These are phyloP conservation scores for Coemansia sp. DNA, from an alignment of 192 early-diverging fungal genomes.

Conservation along the genomic window DNA sequence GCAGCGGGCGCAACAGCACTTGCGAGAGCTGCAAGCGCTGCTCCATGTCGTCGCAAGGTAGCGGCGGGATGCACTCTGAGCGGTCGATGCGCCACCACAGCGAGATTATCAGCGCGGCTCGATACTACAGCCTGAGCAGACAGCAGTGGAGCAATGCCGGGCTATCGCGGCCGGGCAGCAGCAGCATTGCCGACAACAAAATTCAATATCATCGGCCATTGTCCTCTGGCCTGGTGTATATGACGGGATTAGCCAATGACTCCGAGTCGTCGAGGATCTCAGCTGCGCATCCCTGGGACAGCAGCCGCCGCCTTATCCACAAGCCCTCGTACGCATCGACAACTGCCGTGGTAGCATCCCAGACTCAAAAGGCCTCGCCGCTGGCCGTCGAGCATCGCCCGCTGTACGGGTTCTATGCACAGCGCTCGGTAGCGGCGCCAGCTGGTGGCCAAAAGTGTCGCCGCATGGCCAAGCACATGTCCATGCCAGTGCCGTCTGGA, in stretches of 20 bases:
- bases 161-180: constrained; percentile 8
- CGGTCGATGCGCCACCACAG: constrained; percentile 14
- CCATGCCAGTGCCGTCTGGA: constrained; percentile 24
- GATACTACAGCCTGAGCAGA: constrained; percentile 5
- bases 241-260: constrained; percentile 7
- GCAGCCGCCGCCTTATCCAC: constrained; percentile 21
- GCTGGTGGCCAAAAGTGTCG: neutral
- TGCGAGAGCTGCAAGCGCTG: constrained; percentile 8
- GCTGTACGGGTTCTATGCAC: constrained; percentile 21
- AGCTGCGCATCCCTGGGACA: constrained; percentile 18
- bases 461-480: constrained; percentile 32
- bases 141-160: constrained; percentile 7
- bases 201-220: neutral
- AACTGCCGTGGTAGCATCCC: neutral
- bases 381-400: constrained; percentile 10
- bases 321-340: constrained; percentile 14
- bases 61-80: constrained; percentile 4
- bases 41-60: constrained; percentile 10
- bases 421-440: constrained; percentile 2
- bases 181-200: constrained; percentile 1
- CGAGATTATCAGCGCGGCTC: constrained; percentile 7
- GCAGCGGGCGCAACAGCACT: constrained; percentile 14
- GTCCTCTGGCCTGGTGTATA: constrained; percentile 10
- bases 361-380: neutral
- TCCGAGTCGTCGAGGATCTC: constrained; percentile 12